These are phyloP conservation scores for Lentinula novae-zelandiae DNA, from an alignment of 1,284 basidiomycete genomes.

Conservation along the genomic window DNA sequence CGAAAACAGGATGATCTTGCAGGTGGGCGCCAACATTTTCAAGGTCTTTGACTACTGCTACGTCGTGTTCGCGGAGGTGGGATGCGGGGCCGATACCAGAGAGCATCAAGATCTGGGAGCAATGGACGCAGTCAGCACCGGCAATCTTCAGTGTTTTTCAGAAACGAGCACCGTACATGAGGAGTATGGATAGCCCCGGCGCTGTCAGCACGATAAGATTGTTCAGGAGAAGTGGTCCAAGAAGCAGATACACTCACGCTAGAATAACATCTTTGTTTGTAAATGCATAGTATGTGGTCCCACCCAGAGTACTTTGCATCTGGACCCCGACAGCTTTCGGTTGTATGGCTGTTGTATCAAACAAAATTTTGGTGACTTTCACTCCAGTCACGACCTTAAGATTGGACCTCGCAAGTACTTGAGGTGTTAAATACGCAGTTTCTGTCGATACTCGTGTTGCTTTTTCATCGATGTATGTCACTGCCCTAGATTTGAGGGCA, in stretches of 20 bases:
- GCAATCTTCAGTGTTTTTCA: not conserved
- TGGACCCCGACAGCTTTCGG: slow-evolving; percentile 57
- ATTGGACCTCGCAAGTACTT: slow-evolving; percentile 59
- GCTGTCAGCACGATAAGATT: slow-evolving; percentile 31
- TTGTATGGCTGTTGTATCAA: slow-evolving; percentile 39
- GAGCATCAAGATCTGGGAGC: slow-evolving; percentile 60
- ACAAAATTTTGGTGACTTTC: slow-evolving; percentile 53
- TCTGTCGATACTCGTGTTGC: slow-evolving; percentile 54
- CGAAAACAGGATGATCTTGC: slow-evolving; percentile 52
- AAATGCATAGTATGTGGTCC: slow-evolving; percentile 37
- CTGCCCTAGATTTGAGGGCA: slow-evolving; percentile 28
- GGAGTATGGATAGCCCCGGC: slow-evolving; percentile 64
- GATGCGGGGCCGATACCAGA: slow-evolving; percentile 65
- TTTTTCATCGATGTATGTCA: slow-evolving; percentile 55
- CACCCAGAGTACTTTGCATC: slow-evolving; percentile 36
- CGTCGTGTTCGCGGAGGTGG: slow-evolving; percentile 44
- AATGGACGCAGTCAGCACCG: slow-evolving; percentile 29
- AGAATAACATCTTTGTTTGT: slow-evolving; percentile 57
- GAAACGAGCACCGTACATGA: slow-evolving; percentile 33
- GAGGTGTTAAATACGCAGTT: slow-evolving; percentile 58
- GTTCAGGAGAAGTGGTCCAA: not conserved
- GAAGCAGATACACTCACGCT: slow-evolving; percentile 38
- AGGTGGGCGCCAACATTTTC: slow-evolving; percentile 60
- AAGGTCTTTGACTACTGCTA: slow-evolving; percentile 50
- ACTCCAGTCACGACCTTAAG: slow-evolving; percentile 54